These are phyloP conservation scores for Laetiporus sulphureus DNA, from an alignment of 1,284 basidiomycete genomes.

Conservation along the genomic window DNA sequence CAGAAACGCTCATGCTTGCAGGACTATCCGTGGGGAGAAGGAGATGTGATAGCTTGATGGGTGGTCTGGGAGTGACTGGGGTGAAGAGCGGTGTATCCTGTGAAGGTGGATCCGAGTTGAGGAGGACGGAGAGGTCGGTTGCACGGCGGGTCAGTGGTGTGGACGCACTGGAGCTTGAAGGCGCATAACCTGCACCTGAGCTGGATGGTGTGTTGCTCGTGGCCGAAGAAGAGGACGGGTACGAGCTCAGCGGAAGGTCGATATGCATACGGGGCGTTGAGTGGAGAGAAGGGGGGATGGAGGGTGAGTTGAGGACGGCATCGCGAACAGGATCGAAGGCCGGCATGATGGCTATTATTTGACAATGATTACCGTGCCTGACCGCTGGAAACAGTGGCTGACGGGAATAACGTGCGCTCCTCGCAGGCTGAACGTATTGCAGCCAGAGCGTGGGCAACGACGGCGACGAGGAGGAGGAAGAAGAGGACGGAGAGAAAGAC, in stretches of 20 bases:
- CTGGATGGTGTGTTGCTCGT: slow-evolving; percentile 11
- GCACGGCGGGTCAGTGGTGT: slow-evolving; percentile 48
- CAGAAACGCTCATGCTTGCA: slow-evolving; percentile 34
- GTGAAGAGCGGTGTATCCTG: slow-evolving; percentile 36
- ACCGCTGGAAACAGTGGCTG: too few relatives aligned
- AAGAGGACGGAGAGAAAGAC: too few relatives aligned
- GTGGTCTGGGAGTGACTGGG: slow-evolving; percentile 27
- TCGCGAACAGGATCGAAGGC: slow-evolving; percentile 80
- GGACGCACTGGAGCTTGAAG: too few relatives aligned
- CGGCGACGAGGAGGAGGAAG: too few relatives aligned
- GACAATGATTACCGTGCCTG: too few relatives aligned
- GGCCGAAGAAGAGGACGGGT: slow-evolving; percentile 13
- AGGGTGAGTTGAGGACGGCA: slow-evolving; percentile 67
- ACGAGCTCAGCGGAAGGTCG: slow-evolving; percentile 16
- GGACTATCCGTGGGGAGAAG: slow-evolving; percentile 32
- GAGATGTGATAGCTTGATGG: slow-evolving; percentile 46
- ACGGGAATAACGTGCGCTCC: too few relatives aligned
- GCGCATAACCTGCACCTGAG: too few relatives aligned
- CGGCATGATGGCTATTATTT: too few relatives aligned
- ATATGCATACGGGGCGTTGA: slow-evolving; percentile 25
- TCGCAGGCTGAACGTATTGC: too few relatives aligned
- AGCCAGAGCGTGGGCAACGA: too few relatives aligned
- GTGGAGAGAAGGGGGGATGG: slow-evolving; percentile 23
- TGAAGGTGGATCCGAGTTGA: slow-evolving; percentile 47
- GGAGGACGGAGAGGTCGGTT: slow-evolving; percentile 62